Conservation (phyloP, 129 eudicot genomes). For the sunflower (Helianthus annuus) region DNA sequence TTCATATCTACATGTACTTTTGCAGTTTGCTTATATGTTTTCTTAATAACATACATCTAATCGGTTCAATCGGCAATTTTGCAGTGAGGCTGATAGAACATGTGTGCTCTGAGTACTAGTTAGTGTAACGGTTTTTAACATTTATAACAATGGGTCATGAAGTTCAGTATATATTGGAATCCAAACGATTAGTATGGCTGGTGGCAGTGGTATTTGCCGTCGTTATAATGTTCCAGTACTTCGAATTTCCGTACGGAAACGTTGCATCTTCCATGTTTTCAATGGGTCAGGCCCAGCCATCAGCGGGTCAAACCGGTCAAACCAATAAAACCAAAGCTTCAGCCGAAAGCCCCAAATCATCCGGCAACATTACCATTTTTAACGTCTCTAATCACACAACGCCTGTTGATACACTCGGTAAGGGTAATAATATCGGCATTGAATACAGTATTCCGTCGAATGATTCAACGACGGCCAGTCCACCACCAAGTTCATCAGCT, state of each 20-base stretch:
- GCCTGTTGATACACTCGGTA: constrained; percentile 11
- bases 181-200: constrained; percentile 66
- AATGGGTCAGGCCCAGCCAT: constrained; percentile 29
- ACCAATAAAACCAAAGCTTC: constrained; percentile 21
- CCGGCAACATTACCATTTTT: constrained; percentile 18
- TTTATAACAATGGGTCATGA: constrained; percentile 45
- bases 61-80: constrained; percentile 15
- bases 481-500: constrained; percentile 33
- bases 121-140: background rate
- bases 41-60: background rate
- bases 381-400: constrained; percentile 26
- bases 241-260: constrained; percentile 71
- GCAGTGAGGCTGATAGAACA: constrained; percentile 35
- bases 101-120: constrained; percentile 6
- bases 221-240: constrained; percentile 53
- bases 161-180: constrained; percentile 37
- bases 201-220: constrained; percentile 54
- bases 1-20: background rate
- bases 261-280: constrained; percentile 53
- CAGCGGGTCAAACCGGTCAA: background rate
- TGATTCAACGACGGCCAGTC: constrained; percentile 16
- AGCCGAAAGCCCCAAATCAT: constrained; percentile 19
- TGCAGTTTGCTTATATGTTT: no score
- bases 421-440: background rate
- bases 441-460: constrained; percentile 21